These are phyloP conservation scores for Pelargonium cotyledonis DNA, from an alignment of 441 rosid species.

Conservation along the genomic window DNA sequence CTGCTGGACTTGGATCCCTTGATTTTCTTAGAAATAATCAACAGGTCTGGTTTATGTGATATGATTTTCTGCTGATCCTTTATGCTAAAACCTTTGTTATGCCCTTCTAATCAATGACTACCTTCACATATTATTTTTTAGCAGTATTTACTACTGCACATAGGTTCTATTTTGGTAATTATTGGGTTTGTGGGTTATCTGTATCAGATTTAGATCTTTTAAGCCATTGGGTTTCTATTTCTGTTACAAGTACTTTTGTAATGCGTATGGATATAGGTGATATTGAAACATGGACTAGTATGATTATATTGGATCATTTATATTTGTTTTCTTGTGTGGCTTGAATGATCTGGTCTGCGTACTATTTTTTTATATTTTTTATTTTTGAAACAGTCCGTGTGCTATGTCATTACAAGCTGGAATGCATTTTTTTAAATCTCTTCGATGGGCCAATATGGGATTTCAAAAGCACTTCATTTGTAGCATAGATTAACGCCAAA, in stretches of 20 bases:
- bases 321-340: not conserved
- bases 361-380: no score
- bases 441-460: not conserved
- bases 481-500: not conserved
- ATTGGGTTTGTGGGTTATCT: not conserved
- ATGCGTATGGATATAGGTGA: not conserved
- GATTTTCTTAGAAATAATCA: conserved; percentile 88
- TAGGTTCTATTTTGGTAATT: not conserved
- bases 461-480: not conserved
- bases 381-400: no score
- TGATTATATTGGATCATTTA: not conserved
- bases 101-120: not conserved
- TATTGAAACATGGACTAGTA: not conserved
- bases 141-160: conserved; percentile 20
- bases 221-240: not conserved
- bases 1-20: conserved; percentile 69
- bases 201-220: conserved; percentile 20
- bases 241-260: not conserved
- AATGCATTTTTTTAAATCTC: not conserved
- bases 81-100: not conserved
- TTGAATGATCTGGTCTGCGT: not conserved
- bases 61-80: conserved; percentile 11
- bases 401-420: no score
- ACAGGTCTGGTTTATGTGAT: conserved; percentile 44
- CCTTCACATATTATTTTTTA: not conserved